A percentile compares a stretch with the other conserved stretches of the same genome.
Conservation (phyloP, 2,329 filamentous ascomycete genomes). For the Fusarium dimerum region DNA sequence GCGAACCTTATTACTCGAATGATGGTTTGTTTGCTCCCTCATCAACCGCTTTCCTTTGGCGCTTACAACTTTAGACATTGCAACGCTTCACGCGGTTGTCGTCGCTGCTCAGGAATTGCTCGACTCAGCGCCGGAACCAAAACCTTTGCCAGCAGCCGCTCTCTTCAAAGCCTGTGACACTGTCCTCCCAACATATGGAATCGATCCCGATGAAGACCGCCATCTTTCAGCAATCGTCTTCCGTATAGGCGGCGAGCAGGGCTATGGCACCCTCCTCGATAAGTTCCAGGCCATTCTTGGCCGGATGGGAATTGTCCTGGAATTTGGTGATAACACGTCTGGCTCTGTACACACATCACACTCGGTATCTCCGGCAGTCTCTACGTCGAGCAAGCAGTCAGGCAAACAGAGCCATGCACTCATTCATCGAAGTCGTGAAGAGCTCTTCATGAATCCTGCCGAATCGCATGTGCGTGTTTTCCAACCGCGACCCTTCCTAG, state of each 20-base stretch:
- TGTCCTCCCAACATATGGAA: slow-evolving; percentile 68
- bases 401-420: slow-evolving; percentile 16
- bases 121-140: slow-evolving; percentile 56
- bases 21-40: slow-evolving; percentile 46
- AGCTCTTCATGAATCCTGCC: slow-evolving; percentile 3
- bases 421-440: slow-evolving; percentile 2
- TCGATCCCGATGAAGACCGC: slow-evolving; percentile 72
- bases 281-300: slow-evolving; percentile 70
- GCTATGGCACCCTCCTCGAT: slow-evolving; percentile 59
- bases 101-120: slow-evolving; percentile 67
- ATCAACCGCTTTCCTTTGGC: not conserved
- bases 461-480: slow-evolving; percentile 1
- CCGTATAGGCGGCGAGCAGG: slow-evolving; percentile 69
- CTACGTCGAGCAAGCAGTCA: slow-evolving; percentile 20
- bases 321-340: slow-evolving; percentile 49
- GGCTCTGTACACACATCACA: slow-evolving; percentile 26
- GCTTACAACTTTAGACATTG: slow-evolving; percentile 65
- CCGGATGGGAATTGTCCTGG: slow-evolving; percentile 71
- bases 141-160: slow-evolving; percentile 71
- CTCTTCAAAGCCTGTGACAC: slow-evolving; percentile 81
- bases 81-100: slow-evolving; percentile 76
- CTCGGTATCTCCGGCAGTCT: slow-evolving; percentile 24
- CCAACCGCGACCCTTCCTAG: not conserved
- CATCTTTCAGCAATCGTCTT: slow-evolving; percentile 78
- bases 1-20: slow-evolving; percentile 56